Evolutionary conservation across 495 filamentous ascomycete species (phyloP).

Genomic region (Hypoxylon subgilvum): DNA sequence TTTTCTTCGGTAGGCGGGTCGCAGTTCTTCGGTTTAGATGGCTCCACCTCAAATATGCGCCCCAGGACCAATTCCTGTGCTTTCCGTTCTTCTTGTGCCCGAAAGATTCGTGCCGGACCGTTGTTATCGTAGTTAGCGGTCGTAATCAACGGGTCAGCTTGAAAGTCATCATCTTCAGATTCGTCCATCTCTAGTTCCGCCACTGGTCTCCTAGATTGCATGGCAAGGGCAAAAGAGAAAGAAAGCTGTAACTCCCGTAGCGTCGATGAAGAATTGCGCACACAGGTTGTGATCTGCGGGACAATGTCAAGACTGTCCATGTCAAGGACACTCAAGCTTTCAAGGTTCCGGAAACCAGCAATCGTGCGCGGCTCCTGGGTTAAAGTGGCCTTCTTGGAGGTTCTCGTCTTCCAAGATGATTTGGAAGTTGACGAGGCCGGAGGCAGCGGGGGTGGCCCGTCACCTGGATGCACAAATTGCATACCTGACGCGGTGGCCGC

Average conservation of each 20-base stretch:
- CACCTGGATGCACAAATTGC: slow-evolving; percentile 27
- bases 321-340: slow-evolving; percentile 60
- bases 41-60: slow-evolving; percentile 59
- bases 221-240: slow-evolving; percentile 59
- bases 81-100: slow-evolving; percentile 56
- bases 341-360: slow-evolving; percentile 62
- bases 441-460: slow-evolving; percentile 10
- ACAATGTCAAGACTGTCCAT: slow-evolving; percentile 63
- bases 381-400: slow-evolving; percentile 25
- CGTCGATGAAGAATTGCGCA: slow-evolving; percentile 56
- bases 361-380: slow-evolving; percentile 53
- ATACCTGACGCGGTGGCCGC: slow-evolving; percentile 26
- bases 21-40: slow-evolving; percentile 35
- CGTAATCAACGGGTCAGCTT: slow-evolving; percentile 35
- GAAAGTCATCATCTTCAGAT: slow-evolving; percentile 58
- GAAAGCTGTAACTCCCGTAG: slow-evolving; percentile 62
- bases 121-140: slow-evolving; percentile 36
- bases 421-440: slow-evolving; percentile 9
- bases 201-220: slow-evolving; percentile 57
- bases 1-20: slow-evolving; percentile 36
- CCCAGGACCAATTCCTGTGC: slow-evolving; percentile 62
- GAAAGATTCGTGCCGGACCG: slow-evolving; percentile 46
- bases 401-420: slow-evolving; percentile 23
- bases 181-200: slow-evolving; percentile 57
- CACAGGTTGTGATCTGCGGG: slow-evolving; percentile 58